These are phyloP conservation scores for Fraxinus xanthoxyloides DNA, from an alignment of 305 asterid genomes.

Conservation along the genomic window DNA sequence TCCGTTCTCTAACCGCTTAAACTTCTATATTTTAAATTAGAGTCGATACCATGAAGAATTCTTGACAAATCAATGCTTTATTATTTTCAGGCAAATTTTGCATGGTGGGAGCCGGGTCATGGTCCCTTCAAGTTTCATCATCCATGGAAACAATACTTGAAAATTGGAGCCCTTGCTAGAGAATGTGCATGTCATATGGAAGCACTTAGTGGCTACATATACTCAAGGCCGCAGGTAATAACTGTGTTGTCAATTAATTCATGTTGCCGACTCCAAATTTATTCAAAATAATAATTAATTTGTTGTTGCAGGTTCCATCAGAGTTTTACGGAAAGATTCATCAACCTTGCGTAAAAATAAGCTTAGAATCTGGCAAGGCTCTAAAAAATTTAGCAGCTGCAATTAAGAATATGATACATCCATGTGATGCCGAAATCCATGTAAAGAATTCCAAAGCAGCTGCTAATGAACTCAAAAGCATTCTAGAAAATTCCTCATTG, in stretches of 20 bases:
- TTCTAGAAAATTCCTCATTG: constrained; percentile 23
- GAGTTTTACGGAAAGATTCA: constrained; percentile 36
- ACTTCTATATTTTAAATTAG: background rate
- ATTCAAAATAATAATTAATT: background rate
- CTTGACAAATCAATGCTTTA: background rate
- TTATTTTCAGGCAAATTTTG: constrained; percentile 61
- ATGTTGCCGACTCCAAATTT: background rate
- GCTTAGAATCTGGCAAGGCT: constrained; percentile 49
- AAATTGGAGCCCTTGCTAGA: constrained; percentile 52
- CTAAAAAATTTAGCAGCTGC: constrained; percentile 42
- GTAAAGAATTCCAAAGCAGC: constrained; percentile 32
- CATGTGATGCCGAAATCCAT: constrained; percentile 29
- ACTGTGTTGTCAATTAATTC: background rate
- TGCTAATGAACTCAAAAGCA: constrained; percentile 30
- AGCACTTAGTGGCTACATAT: constrained; percentile 40
- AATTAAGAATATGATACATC: constrained; percentile 37
- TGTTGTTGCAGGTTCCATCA: constrained; percentile 27
- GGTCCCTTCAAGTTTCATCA: constrained; percentile 54
- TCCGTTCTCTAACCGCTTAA: background rate
- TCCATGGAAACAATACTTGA: constrained; percentile 78
- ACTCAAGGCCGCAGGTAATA: constrained; percentile 29
- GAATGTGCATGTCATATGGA: constrained; percentile 73
- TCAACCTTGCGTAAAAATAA: constrained; percentile 37
- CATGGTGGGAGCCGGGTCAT: constrained; percentile 88
- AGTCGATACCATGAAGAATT: background rate